Conservation (phyloP, 2,329 filamentous ascomycete species). For the Madurella fahalii region DNA sequence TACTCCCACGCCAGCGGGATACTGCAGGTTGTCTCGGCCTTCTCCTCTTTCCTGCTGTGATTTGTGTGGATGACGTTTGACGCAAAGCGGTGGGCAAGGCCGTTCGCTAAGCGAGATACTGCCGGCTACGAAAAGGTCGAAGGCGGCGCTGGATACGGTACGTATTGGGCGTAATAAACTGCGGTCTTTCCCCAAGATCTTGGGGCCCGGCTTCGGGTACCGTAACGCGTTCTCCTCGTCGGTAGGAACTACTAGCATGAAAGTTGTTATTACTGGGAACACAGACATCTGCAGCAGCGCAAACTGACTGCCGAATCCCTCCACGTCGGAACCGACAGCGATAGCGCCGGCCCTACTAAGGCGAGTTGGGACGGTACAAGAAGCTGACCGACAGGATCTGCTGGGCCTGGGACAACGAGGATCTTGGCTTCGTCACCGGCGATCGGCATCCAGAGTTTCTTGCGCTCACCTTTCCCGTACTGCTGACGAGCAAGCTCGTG, state of each 20-base stretch:
- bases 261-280: neutral
- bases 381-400: conserved; percentile 4
- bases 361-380: neutral
- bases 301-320: neutral
- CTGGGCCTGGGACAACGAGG: conserved; percentile 10
- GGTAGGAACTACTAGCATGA: neutral
- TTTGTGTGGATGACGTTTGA: conserved; percentile 16
- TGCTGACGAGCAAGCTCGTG: conserved; percentile 1
- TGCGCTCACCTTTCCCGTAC: neutral
- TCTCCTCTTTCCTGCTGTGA: neutral
- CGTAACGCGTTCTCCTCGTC: conserved; percentile 1
- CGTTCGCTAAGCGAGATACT: conserved; percentile 13
- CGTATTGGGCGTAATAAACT: conserved; percentile 15
- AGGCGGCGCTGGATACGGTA: conserved; percentile 6
- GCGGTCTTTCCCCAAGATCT: conserved; percentile 13
- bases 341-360: conserved; percentile 1
- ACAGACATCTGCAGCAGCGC: neutral
- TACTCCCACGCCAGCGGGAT: too few species aligned
- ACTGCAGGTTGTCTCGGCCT: neutral
- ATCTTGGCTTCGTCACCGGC: conserved; percentile 13
- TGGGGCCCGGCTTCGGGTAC: conserved; percentile 5
- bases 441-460: conserved; percentile 17
- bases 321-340: neutral
- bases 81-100: conserved; percentile 8
- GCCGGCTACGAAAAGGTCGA: neutral